phyloP scores from a whole-genome alignment of 2,329 filamentous ascomycete species.

The Podosphaera leucotricha region DNA sequence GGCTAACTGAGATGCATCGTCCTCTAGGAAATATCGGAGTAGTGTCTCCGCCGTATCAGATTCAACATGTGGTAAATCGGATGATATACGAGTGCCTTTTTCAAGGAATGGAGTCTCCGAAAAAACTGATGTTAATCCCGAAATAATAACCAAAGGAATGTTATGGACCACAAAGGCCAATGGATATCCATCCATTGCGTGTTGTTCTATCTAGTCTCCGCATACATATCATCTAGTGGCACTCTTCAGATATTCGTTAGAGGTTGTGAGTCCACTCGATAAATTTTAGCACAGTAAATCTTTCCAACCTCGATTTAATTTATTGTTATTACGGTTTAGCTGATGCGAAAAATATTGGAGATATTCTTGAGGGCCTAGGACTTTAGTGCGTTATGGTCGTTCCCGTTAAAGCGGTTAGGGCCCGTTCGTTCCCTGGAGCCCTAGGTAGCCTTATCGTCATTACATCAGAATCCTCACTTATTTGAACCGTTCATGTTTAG shows the following conservation, averaged over 20 bases:
- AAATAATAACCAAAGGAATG: slow-evolving; percentile 61
- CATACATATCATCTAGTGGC: neutral
- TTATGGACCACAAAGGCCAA: slow-evolving; percentile 65
- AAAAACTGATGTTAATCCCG: slow-evolving; percentile 38
- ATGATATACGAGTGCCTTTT: slow-evolving; percentile 28
- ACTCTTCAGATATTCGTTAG: neutral
- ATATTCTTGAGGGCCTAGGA: no score
- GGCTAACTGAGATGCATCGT: slow-evolving; percentile 38
- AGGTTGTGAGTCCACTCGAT: neutral
- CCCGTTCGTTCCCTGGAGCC: neutral
- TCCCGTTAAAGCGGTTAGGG: neutral
- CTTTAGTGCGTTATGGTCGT: neutral
- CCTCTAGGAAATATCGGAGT: slow-evolving; percentile 37
- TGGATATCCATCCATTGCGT: slow-evolving; percentile 55
- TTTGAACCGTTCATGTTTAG: no score
- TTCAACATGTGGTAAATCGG: slow-evolving; percentile 44
- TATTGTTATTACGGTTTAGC: no score
- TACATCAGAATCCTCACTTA: no score
- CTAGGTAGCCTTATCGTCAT: neutral
- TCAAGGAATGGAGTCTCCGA: slow-evolving; percentile 16
- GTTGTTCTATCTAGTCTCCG: slow-evolving; percentile 2
- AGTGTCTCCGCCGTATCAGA: slow-evolving; percentile 41
- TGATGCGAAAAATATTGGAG: no score
- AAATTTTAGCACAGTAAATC: no score
- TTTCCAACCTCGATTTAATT: no score